Evolutionary conservation across 371 early-diverging fungal genomes (phyloP), one percentile per base, ranked within the genome.

Genomic region (Mucor sp.): DNA sequence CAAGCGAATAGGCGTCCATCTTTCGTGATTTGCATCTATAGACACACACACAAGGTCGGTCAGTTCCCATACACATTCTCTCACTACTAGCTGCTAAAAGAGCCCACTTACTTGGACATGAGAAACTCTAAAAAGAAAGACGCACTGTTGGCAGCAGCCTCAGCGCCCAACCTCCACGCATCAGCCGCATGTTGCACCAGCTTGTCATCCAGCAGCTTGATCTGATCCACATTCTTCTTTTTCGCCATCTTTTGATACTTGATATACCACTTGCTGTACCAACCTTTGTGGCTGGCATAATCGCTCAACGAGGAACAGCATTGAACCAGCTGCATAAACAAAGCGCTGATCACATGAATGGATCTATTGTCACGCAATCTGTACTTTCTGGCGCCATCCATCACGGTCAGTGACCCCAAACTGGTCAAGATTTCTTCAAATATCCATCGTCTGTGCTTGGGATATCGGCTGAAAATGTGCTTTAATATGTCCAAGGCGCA

Each of bases 271-370:
- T 67, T 82, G 63, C 56, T 66, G 68, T 71, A 73, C 77, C 73
- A 80, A 48, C 39, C 66, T 32, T 44, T 77, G 60, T 63, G 69
- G 15, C 62, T 63, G 25, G 43, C 74, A 50, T 59, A 19, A 15
- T 75, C 75, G 1, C 69, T 63, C 6, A 81, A 60, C 3, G 79
- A 74, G 4, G 87, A 79, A 33, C 90, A 89, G 23, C 89, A 82
- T 58, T 97, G 95, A 0, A 95, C 77, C 11, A 95, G 70, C 72
- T 93, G 91, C 71, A 96, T 80, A 15, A 96, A 73, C n/a, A 97
- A 79, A 0, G 95, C 93, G 0, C 91, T 87, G 0, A 89, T 86
- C 50, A 93, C 85, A 74, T 93, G 92, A 11, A 96, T 91, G 0
- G 86, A 80, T 43, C 79, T 83, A 32, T 91, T 93, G 60, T 90